phyloP scores from a whole-genome alignment of 306 rosid species.

The Ceratonia siliqua region DNA sequence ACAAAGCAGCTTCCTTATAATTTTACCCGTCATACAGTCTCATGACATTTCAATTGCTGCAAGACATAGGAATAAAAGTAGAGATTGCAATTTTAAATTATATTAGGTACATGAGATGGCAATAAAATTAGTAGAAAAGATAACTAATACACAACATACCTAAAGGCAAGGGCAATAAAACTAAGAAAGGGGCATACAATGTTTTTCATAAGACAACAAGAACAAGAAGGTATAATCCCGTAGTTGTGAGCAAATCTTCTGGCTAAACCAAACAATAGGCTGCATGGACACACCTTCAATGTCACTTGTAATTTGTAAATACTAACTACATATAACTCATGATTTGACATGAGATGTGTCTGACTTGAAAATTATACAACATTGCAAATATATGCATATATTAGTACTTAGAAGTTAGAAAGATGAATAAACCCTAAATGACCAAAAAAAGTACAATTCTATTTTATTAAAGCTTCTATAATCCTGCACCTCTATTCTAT shows the following conservation, averaged over 20 bases:
- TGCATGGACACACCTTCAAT: not conserved
- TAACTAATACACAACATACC: not conserved
- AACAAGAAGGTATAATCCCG: not conserved
- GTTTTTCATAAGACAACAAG: not conserved
- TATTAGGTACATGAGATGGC: not conserved
- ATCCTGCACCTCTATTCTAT: not conserved
- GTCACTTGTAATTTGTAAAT: no score
- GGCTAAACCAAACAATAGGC: not conserved
- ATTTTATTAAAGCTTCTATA: not conserved
- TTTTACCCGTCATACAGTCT: not conserved
- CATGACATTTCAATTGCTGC: not conserved
- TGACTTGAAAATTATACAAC: not conserved
- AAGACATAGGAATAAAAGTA: not conserved
- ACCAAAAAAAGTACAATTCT: not conserved
- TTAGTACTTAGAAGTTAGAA: not conserved
- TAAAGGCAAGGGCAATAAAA: not conserved
- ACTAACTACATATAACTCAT: not conserved
- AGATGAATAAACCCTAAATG: not conserved
- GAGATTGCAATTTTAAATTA: not conserved
- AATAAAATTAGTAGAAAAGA: not conserved
- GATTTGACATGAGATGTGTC: not conserved
- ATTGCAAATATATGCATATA: not conserved
- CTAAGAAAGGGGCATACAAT: not conserved
- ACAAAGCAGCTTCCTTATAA: not conserved
- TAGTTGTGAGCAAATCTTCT: not conserved